These are phyloP conservation scores for Oryza coarctata DNA, from an alignment of 176 grass and related monocot species.

Conservation along the genomic window DNA sequence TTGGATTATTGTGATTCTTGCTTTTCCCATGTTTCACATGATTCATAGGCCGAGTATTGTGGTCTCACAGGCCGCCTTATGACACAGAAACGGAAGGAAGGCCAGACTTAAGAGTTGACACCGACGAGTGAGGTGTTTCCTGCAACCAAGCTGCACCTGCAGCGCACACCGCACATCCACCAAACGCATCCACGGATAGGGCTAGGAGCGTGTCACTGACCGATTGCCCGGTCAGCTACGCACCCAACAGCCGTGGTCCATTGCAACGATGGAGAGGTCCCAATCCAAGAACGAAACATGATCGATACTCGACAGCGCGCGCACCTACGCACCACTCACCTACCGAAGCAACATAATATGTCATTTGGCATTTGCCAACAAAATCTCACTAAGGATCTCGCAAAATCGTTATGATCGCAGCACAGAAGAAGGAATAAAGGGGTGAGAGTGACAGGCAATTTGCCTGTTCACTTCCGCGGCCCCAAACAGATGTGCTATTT, in stretches of 20 bases:
- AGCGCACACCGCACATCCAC: no score
- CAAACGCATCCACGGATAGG: no score
- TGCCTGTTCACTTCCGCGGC: background rate
- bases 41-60: no score
- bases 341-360: background rate
- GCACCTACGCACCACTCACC: background rate
- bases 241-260: background rate
- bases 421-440: background rate
- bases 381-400: background rate
- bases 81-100: no score
- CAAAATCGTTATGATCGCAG: background rate
- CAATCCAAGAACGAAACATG: background rate
- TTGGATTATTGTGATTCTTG: no score
- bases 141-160: no score
- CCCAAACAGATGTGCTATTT: background rate
- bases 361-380: background rate
- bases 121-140: no score
- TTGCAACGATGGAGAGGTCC: background rate
- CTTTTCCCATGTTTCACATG: no score
- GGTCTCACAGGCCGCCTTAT: no score
- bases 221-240: background rate
- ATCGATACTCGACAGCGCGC: background rate
- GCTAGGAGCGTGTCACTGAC: background rate
- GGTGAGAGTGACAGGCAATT: background rate
- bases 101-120: no score